These are phyloP conservation scores for Penicillium fimorum DNA, from an alignment of 495 filamentous ascomycete genomes.

Conservation along the genomic window DNA sequence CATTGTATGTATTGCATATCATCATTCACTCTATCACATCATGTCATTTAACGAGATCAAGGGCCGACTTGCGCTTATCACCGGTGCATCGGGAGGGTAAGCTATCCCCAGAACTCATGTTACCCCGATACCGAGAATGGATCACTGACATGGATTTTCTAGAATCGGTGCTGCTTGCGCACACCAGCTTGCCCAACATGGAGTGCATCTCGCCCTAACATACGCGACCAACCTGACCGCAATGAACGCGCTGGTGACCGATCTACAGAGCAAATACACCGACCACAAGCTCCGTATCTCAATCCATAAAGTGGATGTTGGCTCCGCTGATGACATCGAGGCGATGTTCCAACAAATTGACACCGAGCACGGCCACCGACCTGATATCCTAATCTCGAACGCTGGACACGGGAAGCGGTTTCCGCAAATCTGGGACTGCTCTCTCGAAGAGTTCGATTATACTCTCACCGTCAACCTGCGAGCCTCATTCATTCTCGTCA, in stretches of 20 bases:
- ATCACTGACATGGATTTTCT: constrained; percentile 4
- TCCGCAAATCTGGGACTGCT: constrained; percentile 50
- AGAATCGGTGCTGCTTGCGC: constrained; percentile 64
- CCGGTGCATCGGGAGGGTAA: constrained; percentile 66
- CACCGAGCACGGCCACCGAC: constrained; percentile 49
- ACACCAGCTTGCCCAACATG: constrained; percentile 51
- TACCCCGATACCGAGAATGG: background rate
- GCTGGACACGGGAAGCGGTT: constrained; percentile 54
- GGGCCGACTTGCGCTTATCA: constrained; percentile 61
- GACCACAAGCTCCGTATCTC: constrained; percentile 45
- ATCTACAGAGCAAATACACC: constrained; percentile 35
- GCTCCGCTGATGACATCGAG: constrained; percentile 48
- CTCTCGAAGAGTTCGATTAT: constrained; percentile 64
- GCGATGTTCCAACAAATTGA: constrained; percentile 53
- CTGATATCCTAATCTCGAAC: constrained; percentile 64
- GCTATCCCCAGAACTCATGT: constrained; percentile 5
- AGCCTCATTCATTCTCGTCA: constrained; percentile 62
- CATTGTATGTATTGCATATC: no score
- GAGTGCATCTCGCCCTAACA: constrained; percentile 59
- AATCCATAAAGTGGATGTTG: constrained; percentile 57
- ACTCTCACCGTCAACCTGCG: constrained; percentile 65
- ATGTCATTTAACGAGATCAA: constrained; percentile 51
- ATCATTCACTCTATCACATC: constrained; percentile 3
- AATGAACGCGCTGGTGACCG: constrained; percentile 44
- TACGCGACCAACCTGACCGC: constrained; percentile 53